Evolutionary conservation across 192 early-diverging fungal species (phyloP).

Genomic region (Coemansia sp.): DNA sequence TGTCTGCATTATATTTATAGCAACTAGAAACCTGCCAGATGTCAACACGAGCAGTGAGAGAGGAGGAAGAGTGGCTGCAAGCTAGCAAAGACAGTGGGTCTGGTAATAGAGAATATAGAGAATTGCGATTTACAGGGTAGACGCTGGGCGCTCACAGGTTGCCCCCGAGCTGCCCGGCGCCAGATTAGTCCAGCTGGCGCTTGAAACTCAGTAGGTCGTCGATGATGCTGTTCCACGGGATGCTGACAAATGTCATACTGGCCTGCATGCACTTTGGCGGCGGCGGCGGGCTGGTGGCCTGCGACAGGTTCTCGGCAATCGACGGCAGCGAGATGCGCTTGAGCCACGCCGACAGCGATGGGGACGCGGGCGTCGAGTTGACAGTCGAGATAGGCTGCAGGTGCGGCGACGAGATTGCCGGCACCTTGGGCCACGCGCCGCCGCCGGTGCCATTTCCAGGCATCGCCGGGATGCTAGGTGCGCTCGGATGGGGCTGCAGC

Average conservation of each 20-base stretch:
- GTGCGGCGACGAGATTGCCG: conserved; percentile 45
- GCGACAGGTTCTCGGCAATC: conserved; percentile 51
- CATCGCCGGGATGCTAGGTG: conserved; percentile 13
- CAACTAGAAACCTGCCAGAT: too few species aligned
- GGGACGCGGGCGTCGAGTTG: conserved; percentile 48
- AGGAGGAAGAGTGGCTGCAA: too few species aligned
- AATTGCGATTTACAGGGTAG: conserved; percentile 10
- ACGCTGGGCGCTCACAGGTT: neutral
- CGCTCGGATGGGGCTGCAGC: conserved; percentile 39
- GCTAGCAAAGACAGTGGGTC: too few species aligned
- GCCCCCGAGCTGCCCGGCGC: neutral
- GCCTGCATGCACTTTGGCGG: conserved; percentile 71
- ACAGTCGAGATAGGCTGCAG: conserved; percentile 38
- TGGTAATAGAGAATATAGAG: too few species aligned
- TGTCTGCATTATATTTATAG: too few species aligned
- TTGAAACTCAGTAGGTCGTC: conserved; percentile 50
- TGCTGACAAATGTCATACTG: conserved; percentile 90
- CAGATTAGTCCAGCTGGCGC: conserved; percentile 44
- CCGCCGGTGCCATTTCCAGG: conserved; percentile 1
- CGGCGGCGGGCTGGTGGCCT: conserved; percentile 50
- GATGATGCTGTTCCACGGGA: conserved; percentile 87
- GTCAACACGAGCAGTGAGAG: too few species aligned
- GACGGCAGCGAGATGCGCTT: conserved; percentile 55
- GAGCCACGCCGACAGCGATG: conserved; percentile 49
- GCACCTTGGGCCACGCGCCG: conserved; percentile 29